Percentiles rank a stretch among this genome's conserved stretches.
Evolutionary conservation across 768 basidiomycete species (phyloP).

Genomic region (Hygrophoropsis aurantiaca): DNA sequence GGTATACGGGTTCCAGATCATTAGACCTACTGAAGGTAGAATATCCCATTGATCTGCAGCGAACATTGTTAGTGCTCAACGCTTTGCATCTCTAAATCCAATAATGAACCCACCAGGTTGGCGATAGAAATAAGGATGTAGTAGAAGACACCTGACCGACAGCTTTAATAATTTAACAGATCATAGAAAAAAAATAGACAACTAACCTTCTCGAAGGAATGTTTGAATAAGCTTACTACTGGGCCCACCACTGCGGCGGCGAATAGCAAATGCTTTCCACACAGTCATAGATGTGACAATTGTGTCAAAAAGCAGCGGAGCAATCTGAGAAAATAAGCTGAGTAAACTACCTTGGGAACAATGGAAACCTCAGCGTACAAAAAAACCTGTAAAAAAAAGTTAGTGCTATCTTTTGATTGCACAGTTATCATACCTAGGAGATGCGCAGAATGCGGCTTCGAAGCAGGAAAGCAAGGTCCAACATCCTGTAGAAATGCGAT

Average conservation of each 20-base stretch:
- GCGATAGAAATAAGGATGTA: constrained; percentile 86
- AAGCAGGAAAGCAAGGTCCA: constrained; percentile 80
- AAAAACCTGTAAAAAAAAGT: constrained; percentile 44
- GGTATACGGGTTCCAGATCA: not conserved
- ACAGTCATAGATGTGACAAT: constrained; percentile 80
- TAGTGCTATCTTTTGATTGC: constrained; percentile 3
- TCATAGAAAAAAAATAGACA: constrained; percentile 3
- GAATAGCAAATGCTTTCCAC: constrained; percentile 75
- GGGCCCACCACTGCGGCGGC: constrained; percentile 70
- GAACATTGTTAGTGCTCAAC: constrained; percentile 3
- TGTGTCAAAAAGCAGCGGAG: constrained; percentile 79
- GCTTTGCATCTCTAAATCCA: not conserved
- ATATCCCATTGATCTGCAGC: constrained; percentile 70
- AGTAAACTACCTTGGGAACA: not conserved
- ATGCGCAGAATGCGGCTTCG: constrained; percentile 82
- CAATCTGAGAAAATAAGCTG: constrained; percentile 49
- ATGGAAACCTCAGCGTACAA: constrained; percentile 47
- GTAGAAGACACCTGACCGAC: constrained; percentile 67
- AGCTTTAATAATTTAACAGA: constrained; percentile 1
- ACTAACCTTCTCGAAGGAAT: constrained; percentile 74
- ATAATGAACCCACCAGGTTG: constrained; percentile 51
- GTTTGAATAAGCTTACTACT: constrained; percentile 82
- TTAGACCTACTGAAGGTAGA: constrained; percentile 72
- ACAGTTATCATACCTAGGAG: constrained; percentile 55
- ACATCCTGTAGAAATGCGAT: constrained; percentile 30